Base-by-base conservation (phyloP, 108 stramenopile genomes). In the Cyclotella kingstonii region DNA sequence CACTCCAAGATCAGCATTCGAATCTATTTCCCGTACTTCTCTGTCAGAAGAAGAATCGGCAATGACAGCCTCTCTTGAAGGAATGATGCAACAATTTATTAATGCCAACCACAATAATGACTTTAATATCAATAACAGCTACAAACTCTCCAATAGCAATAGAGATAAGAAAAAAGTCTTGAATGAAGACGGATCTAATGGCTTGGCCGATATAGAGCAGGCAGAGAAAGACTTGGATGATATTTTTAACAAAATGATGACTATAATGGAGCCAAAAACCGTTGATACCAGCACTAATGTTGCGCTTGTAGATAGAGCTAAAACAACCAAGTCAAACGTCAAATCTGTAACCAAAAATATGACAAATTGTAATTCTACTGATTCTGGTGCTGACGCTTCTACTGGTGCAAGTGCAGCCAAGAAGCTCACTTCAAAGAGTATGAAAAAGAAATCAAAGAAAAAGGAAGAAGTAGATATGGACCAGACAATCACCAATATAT, bases 401-500 rank as follows among this genome's bases (percentile, higher is more conserved):
- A n/a, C n/a, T n/a, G n/a, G n/a, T n/a, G n/a, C n/a, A n/a, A n/a
- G n/a, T n/a, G n/a, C n/a, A n/a, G n/a, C n/a, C n/a, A n/a, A n/a
- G n/a, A n/a, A n/a, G n/a, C n/a, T n/a, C n/a, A n/a, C n/a, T n/a
- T n/a, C n/a, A n/a, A n/a, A n/a, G n/a, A n/a, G n/a, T n/a, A n/a
- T n/a, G 11, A 52, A 49, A 64, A 17, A 29, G 28, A 25, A 29
- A 28, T 29, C 23, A 6, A 55, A 56, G 53, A 26, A 50, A 30
- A 21, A 25, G 17, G 50, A 66, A 0, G 34, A n/a, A 42, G 8
- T 43, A 39, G 40, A 8, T 38, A 35, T 17, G 29, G 11, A 7
- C 39, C 22, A 77, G 39, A 73, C 76, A 5, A 76, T 80, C 64
- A 30, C 76, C 45, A 52, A 71, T 61, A 73, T 78, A 27, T 61